These are phyloP conservation scores for Umbelopsis sp. DNA, from an alignment of 192 early-diverging fungal genomes.

Conservation along the genomic window DNA sequence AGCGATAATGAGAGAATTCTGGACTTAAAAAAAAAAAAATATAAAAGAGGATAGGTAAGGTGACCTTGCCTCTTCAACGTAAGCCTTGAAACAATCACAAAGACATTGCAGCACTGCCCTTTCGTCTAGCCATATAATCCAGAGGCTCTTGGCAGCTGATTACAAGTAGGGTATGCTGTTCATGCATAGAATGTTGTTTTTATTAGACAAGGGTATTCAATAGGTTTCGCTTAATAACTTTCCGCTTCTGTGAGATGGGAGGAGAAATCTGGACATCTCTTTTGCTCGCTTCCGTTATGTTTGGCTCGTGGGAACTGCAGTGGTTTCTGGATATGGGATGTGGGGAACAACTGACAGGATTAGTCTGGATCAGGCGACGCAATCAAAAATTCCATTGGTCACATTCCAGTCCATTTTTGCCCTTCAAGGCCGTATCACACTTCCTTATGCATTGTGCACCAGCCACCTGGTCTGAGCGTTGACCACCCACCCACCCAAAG, in stretches of 20 bases:
- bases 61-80: neutral
- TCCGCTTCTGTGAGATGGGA: neutral
- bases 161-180: neutral
- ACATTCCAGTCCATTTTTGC: neutral
- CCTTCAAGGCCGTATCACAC: neutral
- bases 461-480: slow-evolving; percentile 3
- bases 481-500: no score
- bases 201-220: no score
- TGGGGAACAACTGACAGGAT: neutral
- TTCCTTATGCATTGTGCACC: neutral
- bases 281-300: neutral
- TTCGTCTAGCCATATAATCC: neutral
- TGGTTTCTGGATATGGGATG: slow-evolving; percentile 4
- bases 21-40: neutral
- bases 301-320: slow-evolving; percentile 15
- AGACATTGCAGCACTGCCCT: neutral
- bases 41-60: neutral
- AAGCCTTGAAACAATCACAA: slow-evolving; percentile 13
- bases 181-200: no score
- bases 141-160: neutral
- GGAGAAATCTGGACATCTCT: neutral
- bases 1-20: neutral
- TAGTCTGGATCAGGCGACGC: neutral
- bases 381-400: neutral
- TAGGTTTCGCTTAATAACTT: no score